phyloP scores from a whole-genome alignment of 1,139 yeast species.

The Sugiyamaella neomexicana region DNA sequence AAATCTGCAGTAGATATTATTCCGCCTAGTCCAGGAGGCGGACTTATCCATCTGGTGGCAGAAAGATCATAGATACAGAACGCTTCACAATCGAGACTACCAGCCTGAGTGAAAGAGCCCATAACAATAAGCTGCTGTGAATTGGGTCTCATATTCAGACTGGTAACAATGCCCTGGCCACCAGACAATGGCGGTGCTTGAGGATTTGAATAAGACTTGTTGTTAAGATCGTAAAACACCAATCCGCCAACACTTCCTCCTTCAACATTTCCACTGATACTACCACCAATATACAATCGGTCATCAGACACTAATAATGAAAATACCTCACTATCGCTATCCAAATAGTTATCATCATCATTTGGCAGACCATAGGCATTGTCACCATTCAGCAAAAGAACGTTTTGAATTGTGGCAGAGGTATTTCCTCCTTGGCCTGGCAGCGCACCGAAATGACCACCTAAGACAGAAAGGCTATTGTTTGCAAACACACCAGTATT shows the following conservation, averaged over 20 bases:
- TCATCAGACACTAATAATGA: conserved; percentile 48
- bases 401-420: conserved; percentile 37
- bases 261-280: conserved; percentile 47
- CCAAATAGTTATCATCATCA: conserved; percentile 33
- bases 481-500: conserved; percentile 49
- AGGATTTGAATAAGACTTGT: conserved; percentile 42
- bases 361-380: conserved; percentile 41
- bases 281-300: conserved; percentile 52
- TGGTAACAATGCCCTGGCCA: conserved; percentile 47
- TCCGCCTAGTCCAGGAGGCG: conserved; percentile 52
- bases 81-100: conserved; percentile 58
- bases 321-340: conserved; percentile 43
- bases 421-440: conserved; percentile 27
- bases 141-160: conserved; percentile 55
- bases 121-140: conserved; percentile 63
- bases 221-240: conserved; percentile 52
- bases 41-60: conserved; percentile 56
- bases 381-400: conserved; percentile 42
- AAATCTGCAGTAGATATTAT: conserved; percentile 57
- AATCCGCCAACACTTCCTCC: conserved; percentile 45
- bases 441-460: conserved; percentile 49
- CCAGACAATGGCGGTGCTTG: conserved; percentile 50
- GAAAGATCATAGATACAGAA: conserved; percentile 67
- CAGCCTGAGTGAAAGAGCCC: conserved; percentile 68
- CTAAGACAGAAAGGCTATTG: conserved; percentile 52